Evolutionary conservation across 2,329 filamentous ascomycete genomes (phyloP).

Genomic region (Nakataea oryzae): DNA sequence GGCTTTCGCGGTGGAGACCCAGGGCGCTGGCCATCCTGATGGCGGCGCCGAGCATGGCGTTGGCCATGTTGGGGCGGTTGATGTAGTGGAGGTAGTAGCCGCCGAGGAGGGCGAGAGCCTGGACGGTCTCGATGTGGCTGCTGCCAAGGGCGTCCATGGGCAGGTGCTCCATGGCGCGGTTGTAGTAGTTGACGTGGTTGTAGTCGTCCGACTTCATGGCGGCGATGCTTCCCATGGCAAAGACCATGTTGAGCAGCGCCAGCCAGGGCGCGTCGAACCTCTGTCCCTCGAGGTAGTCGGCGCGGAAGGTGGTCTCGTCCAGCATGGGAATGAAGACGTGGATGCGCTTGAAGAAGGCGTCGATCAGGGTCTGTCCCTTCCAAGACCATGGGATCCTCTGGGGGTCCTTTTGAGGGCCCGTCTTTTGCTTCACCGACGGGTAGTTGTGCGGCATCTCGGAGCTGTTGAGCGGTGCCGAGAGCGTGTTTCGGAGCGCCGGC

Average conservation of each 20-base stretch:
- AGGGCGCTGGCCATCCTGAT: constrained; percentile 66
- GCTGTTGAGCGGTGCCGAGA: constrained; percentile 35
- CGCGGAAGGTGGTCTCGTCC: constrained; percentile 60
- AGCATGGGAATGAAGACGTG: constrained; percentile 66
- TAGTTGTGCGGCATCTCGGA: constrained; percentile 35
- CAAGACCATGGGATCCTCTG: constrained; percentile 45
- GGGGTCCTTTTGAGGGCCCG: constrained; percentile 32
- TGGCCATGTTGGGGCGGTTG: constrained; percentile 67
- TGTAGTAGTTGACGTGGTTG: constrained; percentile 60
- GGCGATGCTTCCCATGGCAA: constrained; percentile 64
- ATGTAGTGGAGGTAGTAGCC: constrained; percentile 72
- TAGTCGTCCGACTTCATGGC: constrained; percentile 55
- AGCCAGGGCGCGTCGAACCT: constrained; percentile 61
- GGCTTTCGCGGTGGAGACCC: constrained; percentile 57
- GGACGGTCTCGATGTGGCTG: constrained; percentile 62
- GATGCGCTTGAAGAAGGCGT: constrained; percentile 66
- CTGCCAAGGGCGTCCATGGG: constrained; percentile 58
- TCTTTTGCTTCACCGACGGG: constrained; percentile 30
- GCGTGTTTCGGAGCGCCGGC: constrained; percentile 31
- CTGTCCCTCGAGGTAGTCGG: constrained; percentile 51
- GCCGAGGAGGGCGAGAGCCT: constrained; percentile 60
- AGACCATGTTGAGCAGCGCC: constrained; percentile 64
- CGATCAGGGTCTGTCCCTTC: constrained; percentile 58
- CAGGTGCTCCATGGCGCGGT: constrained; percentile 55
- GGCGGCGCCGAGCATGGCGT: constrained; percentile 60